Conservation (phyloP, 306 rosid species). For the Quercus mongolica region DNA sequence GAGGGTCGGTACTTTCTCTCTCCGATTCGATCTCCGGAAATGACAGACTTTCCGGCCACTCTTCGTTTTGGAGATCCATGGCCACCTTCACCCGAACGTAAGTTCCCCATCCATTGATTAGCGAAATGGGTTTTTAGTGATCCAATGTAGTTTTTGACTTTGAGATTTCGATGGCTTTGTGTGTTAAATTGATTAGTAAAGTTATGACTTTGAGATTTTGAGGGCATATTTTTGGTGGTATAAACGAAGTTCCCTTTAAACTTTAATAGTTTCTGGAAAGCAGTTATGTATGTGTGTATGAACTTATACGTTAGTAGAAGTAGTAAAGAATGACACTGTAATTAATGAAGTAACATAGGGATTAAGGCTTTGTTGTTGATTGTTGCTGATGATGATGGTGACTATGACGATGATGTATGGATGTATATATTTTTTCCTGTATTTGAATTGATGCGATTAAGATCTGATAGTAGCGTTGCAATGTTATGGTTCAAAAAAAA, state of each 20-base stretch:
- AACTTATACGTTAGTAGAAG: no score
- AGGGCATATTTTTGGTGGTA: not conserved
- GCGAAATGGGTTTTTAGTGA: no score
- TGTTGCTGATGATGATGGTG: no score
- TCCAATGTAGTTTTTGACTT: not conserved
- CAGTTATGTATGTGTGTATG: no score
- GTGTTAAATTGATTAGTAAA: not conserved
- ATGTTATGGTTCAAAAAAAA: no score
- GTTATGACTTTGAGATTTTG: not conserved
- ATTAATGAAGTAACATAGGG: no score
- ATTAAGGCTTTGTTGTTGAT: no score
- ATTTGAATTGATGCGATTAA: no score
- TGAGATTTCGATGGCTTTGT: not conserved
- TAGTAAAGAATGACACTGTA: no score
- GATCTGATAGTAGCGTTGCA: no score
- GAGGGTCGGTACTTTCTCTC: constrained; percentile 41
- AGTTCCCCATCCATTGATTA: not conserved
- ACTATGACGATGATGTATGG: no score
- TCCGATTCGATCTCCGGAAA: constrained; percentile 34
- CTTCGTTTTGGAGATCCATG: constrained; percentile 76
- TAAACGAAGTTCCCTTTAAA: not conserved
- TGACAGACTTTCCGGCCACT: constrained; percentile 38
- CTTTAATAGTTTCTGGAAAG: not conserved
- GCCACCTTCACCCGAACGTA: constrained; percentile 89
- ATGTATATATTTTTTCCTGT: no score